Conservation (phyloP, 1,139 yeast species). For the Candida sp. region DNA sequence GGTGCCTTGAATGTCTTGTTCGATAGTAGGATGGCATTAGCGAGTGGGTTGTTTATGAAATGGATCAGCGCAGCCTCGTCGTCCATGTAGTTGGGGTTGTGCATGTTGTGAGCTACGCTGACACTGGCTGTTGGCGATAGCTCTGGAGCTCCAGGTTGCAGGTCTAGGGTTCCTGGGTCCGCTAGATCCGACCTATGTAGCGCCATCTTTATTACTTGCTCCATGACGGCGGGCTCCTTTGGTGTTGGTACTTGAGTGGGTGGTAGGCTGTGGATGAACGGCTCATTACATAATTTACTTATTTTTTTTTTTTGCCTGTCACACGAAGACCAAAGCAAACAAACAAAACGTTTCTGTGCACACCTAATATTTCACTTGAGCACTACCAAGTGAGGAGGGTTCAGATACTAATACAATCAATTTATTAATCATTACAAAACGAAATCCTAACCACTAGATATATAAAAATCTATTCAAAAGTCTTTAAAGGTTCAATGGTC, state of each 20-base stretch:
- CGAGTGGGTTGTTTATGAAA: not conserved
- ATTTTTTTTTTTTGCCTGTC: not conserved
- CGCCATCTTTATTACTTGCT: not conserved
- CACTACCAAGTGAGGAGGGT: not conserved
- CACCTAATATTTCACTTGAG: not conserved
- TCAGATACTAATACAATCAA: not conserved
- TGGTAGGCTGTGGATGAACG: not conserved
- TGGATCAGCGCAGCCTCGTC: not conserved
- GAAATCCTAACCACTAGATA: not conserved
- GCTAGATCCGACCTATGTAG: not conserved
- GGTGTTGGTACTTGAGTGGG: too few species aligned
- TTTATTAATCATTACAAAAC: not conserved
- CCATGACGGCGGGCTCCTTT: not conserved
- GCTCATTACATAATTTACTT: not conserved
- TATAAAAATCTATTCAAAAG: conserved; percentile 6
- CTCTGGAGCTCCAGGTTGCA: not conserved
- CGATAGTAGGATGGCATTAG: not conserved
- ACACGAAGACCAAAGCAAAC: not conserved
- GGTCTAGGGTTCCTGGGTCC: not conserved
- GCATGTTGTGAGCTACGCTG: not conserved
- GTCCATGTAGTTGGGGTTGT: conserved; percentile 1
- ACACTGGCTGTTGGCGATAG: not conserved
- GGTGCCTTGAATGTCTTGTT: not conserved
- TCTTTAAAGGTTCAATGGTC: conserved; percentile 22
- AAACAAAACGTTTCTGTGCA: not conserved